Percentiles rank a stretch among this genome's conserved stretches.
Evolutionary conservation across 257 asterid species (phyloP).

Genomic region (Solanum commersonii): DNA sequence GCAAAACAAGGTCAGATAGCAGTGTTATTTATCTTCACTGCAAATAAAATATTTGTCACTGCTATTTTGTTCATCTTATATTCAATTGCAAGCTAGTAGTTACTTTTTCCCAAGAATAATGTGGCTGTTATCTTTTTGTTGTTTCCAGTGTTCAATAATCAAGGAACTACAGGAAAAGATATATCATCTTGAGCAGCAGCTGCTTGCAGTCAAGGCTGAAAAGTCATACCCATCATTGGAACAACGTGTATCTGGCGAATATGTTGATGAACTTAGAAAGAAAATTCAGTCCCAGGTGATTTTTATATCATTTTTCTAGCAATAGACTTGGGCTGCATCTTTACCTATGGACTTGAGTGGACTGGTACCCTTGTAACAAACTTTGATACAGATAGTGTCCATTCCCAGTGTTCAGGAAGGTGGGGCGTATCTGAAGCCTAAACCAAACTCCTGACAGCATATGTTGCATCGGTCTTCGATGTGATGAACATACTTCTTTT

Average conservation of each 20-base stretch:
- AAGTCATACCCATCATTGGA: slow-evolving; percentile 27
- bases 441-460: not conserved
- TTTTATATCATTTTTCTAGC: not conserved
- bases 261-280: slow-evolving; percentile 54
- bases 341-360: not conserved
- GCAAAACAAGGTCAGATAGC: slow-evolving; percentile 55
- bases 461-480: not conserved
- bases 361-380: not conserved
- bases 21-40: not conserved
- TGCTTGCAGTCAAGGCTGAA: slow-evolving; percentile 39
- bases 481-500: not conserved
- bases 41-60: not conserved
- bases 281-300: slow-evolving; percentile 75
- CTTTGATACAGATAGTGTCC: not conserved
- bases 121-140: slow-evolving; percentile 12
- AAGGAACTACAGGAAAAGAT: slow-evolving; percentile 58
- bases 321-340: not conserved
- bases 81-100: not conserved
- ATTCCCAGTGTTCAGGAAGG: not conserved
- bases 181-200: slow-evolving; percentile 56
- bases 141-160: slow-evolving; percentile 58
- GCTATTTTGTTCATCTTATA: not conserved
- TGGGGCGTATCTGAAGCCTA: not conserved
- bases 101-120: not conserved
- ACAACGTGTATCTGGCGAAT: slow-evolving; percentile 41